Evolutionary conservation across 495 filamentous ascomycete genomes (phyloP).

Genomic region (Haplographium delicatum): DNA sequence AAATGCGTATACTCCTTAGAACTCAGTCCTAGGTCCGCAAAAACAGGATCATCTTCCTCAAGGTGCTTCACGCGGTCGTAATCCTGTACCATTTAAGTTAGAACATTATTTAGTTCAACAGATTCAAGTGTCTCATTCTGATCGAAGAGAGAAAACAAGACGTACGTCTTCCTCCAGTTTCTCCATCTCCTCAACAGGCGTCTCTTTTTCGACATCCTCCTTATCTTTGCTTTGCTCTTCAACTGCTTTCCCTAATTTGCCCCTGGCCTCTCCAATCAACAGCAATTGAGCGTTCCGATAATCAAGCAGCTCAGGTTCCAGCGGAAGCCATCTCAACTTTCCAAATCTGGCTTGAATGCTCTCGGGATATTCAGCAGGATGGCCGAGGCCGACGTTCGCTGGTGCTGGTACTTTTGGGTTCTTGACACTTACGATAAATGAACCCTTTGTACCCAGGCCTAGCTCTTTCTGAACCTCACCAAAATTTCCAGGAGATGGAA

Average conservation of each 20-base stretch:
- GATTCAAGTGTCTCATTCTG: neutral
- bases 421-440: conserved; percentile 73
- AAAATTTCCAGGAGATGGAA: conserved; percentile 63
- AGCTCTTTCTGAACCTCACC: conserved; percentile 73
- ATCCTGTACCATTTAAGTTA: conserved; percentile 36
- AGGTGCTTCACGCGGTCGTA: conserved; percentile 52
- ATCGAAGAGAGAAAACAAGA: conserved; percentile 23
- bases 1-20: conserved; percentile 47
- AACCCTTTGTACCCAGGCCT: conserved; percentile 65
- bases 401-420: conserved; percentile 71
- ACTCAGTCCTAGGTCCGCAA: conserved; percentile 46
- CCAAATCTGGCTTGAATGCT: conserved; percentile 70
- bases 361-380: conserved; percentile 66
- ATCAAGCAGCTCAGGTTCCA: conserved; percentile 71
- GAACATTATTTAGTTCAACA: neutral
- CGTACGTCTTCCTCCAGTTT: conserved; percentile 35
- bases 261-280: conserved; percentile 69
- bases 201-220: conserved; percentile 48
- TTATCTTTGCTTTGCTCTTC: conserved; percentile 50
- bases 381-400: conserved; percentile 54
- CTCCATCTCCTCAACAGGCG: conserved; percentile 36
- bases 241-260: conserved; percentile 53
- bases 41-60: conserved; percentile 47
- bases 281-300: conserved; percentile 77
- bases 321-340: conserved; percentile 66